Evolutionary conservation across 805 yeast species (phyloP), one percentile per base, ranked within the genome.

Genomic region (Zygotorulaspora florentina): DNA sequence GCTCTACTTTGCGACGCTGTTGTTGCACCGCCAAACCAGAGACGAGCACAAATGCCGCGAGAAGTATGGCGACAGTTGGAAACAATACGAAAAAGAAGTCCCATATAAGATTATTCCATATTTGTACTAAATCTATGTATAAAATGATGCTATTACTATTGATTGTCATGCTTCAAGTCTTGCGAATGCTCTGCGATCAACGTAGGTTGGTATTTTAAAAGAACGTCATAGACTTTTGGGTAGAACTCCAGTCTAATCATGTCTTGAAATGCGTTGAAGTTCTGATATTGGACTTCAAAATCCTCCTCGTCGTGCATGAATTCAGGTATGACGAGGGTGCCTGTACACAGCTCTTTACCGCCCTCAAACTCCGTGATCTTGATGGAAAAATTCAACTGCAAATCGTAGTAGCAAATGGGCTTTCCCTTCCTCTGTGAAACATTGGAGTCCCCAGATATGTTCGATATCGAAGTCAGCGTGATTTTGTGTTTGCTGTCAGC

Each of bases 31-130:
- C 64, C 97, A 91, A 66, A 69, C 68, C 23, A 78, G 99, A 65
- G 99, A 93, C 67, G 98, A 91, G 59, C 85, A 83, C 40, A 90
- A 93, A 65, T 93, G 99, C 64, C 73, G 82, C 31, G 79, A 67
- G 27, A 93, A 93, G 71, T 93, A 93, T 59, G 95, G 95, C 12
- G 74, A 83, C 52, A 76, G 81, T 35, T 93, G 99, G 99, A 76
- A 72, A 43, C 81, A 84, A 66, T 93, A 93, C 66, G 87, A 86
- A 68, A 71, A 65, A 47, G 61, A 67, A 53, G 99, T 93, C 27
- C 96, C 96, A 12, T 91, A 84, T 66, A 85, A 88, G 64, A 89
- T 93, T 51, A 76, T 93, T 52, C 99, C 99, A 3, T 89, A 82
- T 58, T 67, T 93, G 6, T 91, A 89, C 65, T 90, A 68, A 64